phyloP scores from a whole-genome alignment of 2,329 filamentous ascomycete species.

The Aspergillus oerlinghausenensis region DNA sequence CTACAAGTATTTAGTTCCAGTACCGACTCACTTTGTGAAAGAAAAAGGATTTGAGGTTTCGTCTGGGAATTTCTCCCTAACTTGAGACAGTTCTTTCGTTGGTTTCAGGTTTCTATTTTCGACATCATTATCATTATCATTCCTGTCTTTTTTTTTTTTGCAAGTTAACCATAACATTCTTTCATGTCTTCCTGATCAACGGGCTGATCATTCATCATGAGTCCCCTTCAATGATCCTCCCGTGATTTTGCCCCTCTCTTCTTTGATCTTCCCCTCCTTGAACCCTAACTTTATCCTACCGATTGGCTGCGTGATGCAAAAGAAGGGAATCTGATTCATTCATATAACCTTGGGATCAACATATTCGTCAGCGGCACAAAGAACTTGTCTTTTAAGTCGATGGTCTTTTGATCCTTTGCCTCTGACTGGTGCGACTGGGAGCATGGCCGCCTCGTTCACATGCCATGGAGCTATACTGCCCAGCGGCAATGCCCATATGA shows the following conservation, averaged over 20 bases:
- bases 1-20: neutral
- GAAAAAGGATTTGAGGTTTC: no score
- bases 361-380: neutral
- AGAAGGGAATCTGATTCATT: neutral
- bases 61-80: neutral
- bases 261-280: slow-evolving; percentile 9
- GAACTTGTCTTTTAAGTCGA: neutral
- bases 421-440: slow-evolving; percentile 11
- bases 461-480: slow-evolving; percentile 19
- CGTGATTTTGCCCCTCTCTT: neutral
- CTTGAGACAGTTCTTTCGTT: neutral
- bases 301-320: neutral
- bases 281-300: slow-evolving; percentile 16
- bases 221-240: neutral
- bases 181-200: slow-evolving; percentile 7
- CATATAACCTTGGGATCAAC: neutral
- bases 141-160: neutral
- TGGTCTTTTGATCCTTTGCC: neutral
- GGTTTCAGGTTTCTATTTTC: neutral
- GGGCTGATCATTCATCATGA: neutral
- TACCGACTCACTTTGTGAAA: neutral
- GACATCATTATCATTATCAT: neutral
- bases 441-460: slow-evolving; percentile 23
- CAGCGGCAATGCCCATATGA: slow-evolving; percentile 7
- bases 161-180: neutral